Conservation (phyloP, 1,139 yeast genomes). For the Lodderomyces margitis region DNA sequence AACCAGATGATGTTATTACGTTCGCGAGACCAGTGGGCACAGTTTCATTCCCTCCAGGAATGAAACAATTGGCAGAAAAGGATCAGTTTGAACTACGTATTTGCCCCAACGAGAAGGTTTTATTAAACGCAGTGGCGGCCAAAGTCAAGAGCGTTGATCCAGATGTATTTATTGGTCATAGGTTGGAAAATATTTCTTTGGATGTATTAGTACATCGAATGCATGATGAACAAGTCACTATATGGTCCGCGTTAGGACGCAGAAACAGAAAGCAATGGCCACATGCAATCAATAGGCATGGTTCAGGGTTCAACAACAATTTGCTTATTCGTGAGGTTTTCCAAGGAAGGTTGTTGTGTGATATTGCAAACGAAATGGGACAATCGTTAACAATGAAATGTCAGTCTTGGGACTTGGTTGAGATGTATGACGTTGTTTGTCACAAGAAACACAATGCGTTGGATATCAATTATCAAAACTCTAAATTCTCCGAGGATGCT, state of each 20-base stretch:
- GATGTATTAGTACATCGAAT: conserved; percentile 83
- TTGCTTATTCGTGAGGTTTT: conserved; percentile 65
- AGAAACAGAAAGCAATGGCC: conserved; percentile 78
- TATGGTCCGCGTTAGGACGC: conserved; percentile 87
- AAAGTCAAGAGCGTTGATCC: conserved; percentile 76
- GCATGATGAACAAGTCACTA: conserved; percentile 65
- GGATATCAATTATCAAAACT: conserved; percentile 72
- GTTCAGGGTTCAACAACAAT: conserved; percentile 39
- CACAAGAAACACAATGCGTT: conserved; percentile 56
- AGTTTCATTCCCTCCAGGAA: conserved; percentile 69
- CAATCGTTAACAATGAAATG: conserved; percentile 89
- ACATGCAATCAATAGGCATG: conserved; percentile 47
- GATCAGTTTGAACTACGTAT: conserved; percentile 48
- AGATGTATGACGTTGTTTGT: conserved; percentile 82
- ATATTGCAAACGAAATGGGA: conserved; percentile 93
- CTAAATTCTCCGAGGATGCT: conserved; percentile 68
- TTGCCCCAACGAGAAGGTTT: conserved; percentile 70
- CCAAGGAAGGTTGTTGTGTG: conserved; percentile 88
- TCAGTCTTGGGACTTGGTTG: conserved; percentile 93
- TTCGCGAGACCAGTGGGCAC: conserved; percentile 72
- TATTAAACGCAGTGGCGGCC: conserved; percentile 73
- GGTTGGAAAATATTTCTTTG: conserved; percentile 72
- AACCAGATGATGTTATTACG: conserved; percentile 61
- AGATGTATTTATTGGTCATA: conserved; percentile 87
- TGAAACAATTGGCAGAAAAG: conserved; percentile 55